Percentiles rank a stretch among this genome's conserved stretches.
Conservation (phyloP, 768 basidiomycete species). For the Hydnomerulius pinastri region DNA sequence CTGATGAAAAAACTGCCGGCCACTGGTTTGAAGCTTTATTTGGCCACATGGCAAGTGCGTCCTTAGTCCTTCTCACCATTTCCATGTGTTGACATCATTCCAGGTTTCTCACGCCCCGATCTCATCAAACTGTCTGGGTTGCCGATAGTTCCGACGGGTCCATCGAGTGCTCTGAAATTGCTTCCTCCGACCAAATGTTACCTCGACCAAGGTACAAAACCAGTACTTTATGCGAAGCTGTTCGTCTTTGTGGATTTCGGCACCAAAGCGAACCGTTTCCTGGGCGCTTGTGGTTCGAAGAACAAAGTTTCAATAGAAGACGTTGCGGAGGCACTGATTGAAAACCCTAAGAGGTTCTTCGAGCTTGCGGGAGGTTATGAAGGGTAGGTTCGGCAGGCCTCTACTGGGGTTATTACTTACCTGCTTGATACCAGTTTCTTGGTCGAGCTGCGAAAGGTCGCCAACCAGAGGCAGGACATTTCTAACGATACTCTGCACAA, state of each 20-base stretch:
- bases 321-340: constrained; percentile 62
- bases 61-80: not conserved
- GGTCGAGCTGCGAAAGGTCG: constrained; percentile 78
- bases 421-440: constrained; percentile 57
- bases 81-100: not conserved
- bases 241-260: constrained; percentile 90
- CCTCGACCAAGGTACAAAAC: constrained; percentile 49
- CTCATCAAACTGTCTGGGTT: constrained; percentile 53
- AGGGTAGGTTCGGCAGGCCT: constrained; percentile 45
- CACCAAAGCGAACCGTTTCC: constrained; percentile 70
- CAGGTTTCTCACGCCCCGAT: constrained; percentile 58
- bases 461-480: constrained; percentile 57
- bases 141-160: constrained; percentile 59
- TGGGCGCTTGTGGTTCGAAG: constrained; percentile 80
- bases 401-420: constrained; percentile 1
- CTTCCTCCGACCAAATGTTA: constrained; percentile 65
- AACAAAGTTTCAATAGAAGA: constrained; percentile 82
- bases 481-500: constrained; percentile 49
- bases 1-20: constrained; percentile 48
- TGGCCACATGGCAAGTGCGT: constrained; percentile 54
- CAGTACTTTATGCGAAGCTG: constrained; percentile 68
- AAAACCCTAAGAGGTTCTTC: constrained; percentile 67
- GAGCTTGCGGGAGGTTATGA: constrained; percentile 62
- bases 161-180: constrained; percentile 33
- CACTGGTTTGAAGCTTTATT: constrained; percentile 66